Conservation (phyloP, 192 early-diverging fungal genomes). For the Physocladia obscura region DNA sequence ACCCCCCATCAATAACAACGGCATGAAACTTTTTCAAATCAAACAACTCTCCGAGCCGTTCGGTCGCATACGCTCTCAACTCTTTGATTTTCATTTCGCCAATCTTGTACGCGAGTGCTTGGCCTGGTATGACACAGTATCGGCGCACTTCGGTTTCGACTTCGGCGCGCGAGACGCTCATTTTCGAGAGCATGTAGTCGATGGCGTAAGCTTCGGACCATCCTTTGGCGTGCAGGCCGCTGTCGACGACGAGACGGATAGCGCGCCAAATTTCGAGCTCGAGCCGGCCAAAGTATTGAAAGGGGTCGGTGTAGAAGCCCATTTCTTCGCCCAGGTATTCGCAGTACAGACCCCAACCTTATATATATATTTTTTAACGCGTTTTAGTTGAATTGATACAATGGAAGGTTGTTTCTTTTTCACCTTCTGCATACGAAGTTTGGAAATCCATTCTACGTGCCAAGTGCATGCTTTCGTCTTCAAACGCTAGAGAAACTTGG, state of each 20-base stretch:
- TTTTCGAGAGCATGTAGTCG: constrained; percentile 33
- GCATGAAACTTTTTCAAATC: constrained; percentile 42
- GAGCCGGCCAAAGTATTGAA: constrained; percentile 36
- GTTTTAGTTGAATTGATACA: too few relatives aligned
- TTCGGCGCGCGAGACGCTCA: constrained; percentile 22
- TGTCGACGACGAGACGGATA: constrained; percentile 44
- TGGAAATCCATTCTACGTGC: constrained; percentile 24
- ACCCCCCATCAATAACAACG: constrained; percentile 25
- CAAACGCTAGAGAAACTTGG: constrained; percentile 40
- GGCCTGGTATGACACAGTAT: constrained; percentile 39
- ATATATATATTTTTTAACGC: too few relatives aligned
- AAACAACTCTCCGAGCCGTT: constrained; percentile 35
- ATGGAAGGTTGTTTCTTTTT: too few relatives aligned
- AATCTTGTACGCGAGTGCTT: constrained; percentile 45
- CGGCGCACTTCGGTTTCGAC: constrained; percentile 34
- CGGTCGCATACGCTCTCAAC: constrained; percentile 30
- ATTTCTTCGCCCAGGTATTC: constrained; percentile 42
- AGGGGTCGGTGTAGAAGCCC: constrained; percentile 39
- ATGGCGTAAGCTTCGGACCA: constrained; percentile 37
- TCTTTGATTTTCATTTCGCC: constrained; percentile 45
- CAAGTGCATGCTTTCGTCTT: constrained; percentile 29
- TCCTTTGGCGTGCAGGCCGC: constrained; percentile 41
- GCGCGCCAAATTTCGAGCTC: constrained; percentile 44
- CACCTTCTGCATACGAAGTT: constrained; percentile 35
- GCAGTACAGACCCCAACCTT: constrained; percentile 42